These are phyloP conservation scores for Lachnellula arida DNA, from an alignment of 2,329 filamentous ascomycete species.

Conservation along the genomic window DNA sequence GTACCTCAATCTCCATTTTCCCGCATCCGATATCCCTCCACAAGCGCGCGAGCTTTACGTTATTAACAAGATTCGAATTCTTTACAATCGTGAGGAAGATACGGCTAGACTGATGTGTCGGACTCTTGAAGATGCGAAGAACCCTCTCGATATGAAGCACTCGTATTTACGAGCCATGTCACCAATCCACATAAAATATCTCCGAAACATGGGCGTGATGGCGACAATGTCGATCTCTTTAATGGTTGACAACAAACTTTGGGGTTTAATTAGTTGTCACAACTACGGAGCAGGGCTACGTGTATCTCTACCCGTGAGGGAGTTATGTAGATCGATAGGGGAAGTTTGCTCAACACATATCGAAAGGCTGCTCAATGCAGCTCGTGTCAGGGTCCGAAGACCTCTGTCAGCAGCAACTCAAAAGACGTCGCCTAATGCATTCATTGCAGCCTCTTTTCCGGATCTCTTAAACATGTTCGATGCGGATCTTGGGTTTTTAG, in stretches of 20 bases:
- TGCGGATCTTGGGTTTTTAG: constrained; percentile 21
- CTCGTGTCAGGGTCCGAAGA: constrained; percentile 15
- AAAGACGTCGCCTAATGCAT: constrained; percentile 17
- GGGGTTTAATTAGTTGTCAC: constrained; percentile 83
- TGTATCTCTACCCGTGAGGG: constrained; percentile 83
- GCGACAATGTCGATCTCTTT: constrained; percentile 91
- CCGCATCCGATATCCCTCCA: constrained; percentile 76
- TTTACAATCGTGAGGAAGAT: constrained; percentile 76
- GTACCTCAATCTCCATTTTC: constrained; percentile 40
- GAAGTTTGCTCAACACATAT: constrained; percentile 20
- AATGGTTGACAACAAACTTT: constrained; percentile 75
- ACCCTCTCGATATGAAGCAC: constrained; percentile 75
- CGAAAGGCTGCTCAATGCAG: constrained; percentile 17
- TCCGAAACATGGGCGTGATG: constrained; percentile 79
- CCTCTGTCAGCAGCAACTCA: constrained; percentile 9
- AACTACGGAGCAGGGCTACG: constrained; percentile 76
- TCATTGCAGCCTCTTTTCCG: constrained; percentile 17
- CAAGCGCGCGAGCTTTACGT: constrained; percentile 82
- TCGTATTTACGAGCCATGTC: constrained; percentile 83
- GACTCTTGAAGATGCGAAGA: constrained; percentile 64
- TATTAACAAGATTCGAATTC: constrained; percentile 77
- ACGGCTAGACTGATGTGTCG: constrained; percentile 78
- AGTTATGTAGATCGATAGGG: constrained; percentile 78
- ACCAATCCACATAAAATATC: constrained; percentile 80
- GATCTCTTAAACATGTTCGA: constrained; percentile 20